Conservation (phyloP, 305 asterid species). For the Fraxinus albicans region DNA sequence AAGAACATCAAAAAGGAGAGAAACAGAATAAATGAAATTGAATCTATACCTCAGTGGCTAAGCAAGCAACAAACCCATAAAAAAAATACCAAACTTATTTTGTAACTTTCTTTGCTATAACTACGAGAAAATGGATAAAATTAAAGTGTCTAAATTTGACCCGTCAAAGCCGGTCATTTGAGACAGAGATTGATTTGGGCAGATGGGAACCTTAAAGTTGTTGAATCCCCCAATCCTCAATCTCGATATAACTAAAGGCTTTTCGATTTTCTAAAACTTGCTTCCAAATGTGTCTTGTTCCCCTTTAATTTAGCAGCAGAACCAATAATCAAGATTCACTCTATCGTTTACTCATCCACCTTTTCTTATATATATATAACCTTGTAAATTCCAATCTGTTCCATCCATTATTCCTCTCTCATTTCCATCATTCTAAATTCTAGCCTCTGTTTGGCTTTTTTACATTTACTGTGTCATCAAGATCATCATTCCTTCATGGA, state of each 20-base stretch:
- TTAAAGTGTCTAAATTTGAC: slow-evolving; percentile 30
- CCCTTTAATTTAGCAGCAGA: slow-evolving; percentile 17
- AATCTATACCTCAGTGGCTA: too few species aligned
- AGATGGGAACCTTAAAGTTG: slow-evolving; percentile 20
- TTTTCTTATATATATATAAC: background rate
- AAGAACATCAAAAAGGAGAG: too few species aligned
- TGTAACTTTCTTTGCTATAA: background rate
- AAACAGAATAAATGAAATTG: too few species aligned
- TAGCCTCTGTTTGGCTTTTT: background rate
- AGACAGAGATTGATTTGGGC: slow-evolving; percentile 26
- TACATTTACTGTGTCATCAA: background rate
- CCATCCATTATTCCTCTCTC: background rate
- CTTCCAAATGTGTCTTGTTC: background rate
- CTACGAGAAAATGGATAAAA: slow-evolving; percentile 5
- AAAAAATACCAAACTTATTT: slow-evolving; percentile 4
- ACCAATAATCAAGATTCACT: slow-evolving; percentile 43
- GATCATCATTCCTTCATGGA: slow-evolving; percentile 24
- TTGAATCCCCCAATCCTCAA: slow-evolving; percentile 16
- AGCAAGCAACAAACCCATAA: too few species aligned
- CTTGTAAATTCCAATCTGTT: background rate
- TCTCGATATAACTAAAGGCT: slow-evolving; percentile 2
- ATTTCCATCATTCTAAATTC: background rate
- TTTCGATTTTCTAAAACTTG: slow-evolving; percentile 7
- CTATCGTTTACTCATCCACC: slow-evolving; percentile 13
- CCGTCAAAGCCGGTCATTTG: slow-evolving; percentile 52